Base-by-base conservation (phyloP, 1,284 basidiomycete species). In the Bothia castanella region DNA sequence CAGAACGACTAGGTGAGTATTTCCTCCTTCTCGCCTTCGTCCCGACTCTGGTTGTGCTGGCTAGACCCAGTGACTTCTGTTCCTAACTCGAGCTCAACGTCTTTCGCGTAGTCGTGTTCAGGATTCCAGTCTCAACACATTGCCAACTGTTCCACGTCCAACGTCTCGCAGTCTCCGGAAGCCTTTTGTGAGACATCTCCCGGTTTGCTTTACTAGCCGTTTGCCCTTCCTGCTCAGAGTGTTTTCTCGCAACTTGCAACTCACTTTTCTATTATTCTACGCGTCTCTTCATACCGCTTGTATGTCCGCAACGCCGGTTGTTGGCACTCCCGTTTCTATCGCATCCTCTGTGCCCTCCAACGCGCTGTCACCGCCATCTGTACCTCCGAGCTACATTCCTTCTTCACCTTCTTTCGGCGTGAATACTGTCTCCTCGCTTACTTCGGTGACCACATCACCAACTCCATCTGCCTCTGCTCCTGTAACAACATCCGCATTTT, bases 301-400 rank as follows among this genome's bases (percentile, higher is more conserved):
- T 44, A 66, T 66, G 63, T 55, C 61, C 53, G 52, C 54, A 37
- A 42, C 54, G 44, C 36, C 27, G 20, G 47, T 40, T 41, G 16
- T 51, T 42, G 55, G 36, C 17, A 45, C 51, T 42, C 39, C 32
- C 25, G 37, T 34, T 48, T 27, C n/a, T n/a, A n/a, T n/a, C n/a
- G n/a, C n/a, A n/a, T n/a, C 32, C 25, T 34, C 45, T 43, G 13
- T 36, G 34, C 45, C 56, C 37, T 47, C 41, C 35, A 45, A 40
- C 46, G 38, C 32, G 31, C 42, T 50, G 17, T 52, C 29, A 16
- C n/a, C 53, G 7, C 17, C 47, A 29, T 42, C 42, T 21, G 20
- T 51, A 39, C 10, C 41, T 31, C 37, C 47, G 38, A 45, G 42
- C 27, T 21, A 25, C 37, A 8, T 20, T 36, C 17, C 34, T 31